Conservation (phyloP, 805 yeast genomes). For the Zygosaccharomyces bailii region DNA sequence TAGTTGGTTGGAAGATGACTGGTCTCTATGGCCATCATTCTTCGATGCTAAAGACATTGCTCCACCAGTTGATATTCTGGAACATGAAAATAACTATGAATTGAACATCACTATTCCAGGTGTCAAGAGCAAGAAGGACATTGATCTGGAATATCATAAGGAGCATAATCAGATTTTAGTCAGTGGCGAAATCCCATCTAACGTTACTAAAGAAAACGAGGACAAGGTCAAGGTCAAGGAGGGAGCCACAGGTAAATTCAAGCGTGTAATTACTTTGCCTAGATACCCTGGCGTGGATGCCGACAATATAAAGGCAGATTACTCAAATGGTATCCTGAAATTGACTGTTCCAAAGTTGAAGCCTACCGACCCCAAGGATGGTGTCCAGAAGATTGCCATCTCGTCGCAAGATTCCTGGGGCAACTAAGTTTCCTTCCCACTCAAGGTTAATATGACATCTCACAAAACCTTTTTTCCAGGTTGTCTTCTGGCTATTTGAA, state of each 20-base stretch:
- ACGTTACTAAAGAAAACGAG: slow-evolving; percentile 21
- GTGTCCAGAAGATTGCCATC: slow-evolving; percentile 32
- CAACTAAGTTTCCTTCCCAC: neutral
- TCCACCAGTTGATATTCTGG: slow-evolving; percentile 48
- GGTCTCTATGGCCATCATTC: slow-evolving; percentile 29
- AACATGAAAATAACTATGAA: slow-evolving; percentile 41
- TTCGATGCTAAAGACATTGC: slow-evolving; percentile 27
- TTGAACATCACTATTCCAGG: slow-evolving; percentile 48
- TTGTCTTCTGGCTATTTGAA: no score
- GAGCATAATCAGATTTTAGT: slow-evolving; percentile 42
- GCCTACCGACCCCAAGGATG: slow-evolving; percentile 20
- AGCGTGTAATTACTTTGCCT: slow-evolving; percentile 43
- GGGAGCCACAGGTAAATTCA: slow-evolving; percentile 40
- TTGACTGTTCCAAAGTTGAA: slow-evolving; percentile 42
- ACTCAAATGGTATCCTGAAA: slow-evolving; percentile 44
- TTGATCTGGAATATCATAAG: slow-evolving; percentile 46
- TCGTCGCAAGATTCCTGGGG: slow-evolving; percentile 30
- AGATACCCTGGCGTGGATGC: slow-evolving; percentile 39
- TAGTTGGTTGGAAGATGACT: slow-evolving; percentile 27
- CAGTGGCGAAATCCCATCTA: slow-evolving; percentile 42
- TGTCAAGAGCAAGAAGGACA: slow-evolving; percentile 41
- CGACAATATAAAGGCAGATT: slow-evolving; percentile 44
- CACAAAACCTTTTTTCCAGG: neutral
- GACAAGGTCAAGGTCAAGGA: slow-evolving; percentile 34
- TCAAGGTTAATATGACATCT: neutral